Evolutionary conservation across 1,139 yeast genomes (phyloP).

Genomic region (Eremothecium gossypii): DNA sequence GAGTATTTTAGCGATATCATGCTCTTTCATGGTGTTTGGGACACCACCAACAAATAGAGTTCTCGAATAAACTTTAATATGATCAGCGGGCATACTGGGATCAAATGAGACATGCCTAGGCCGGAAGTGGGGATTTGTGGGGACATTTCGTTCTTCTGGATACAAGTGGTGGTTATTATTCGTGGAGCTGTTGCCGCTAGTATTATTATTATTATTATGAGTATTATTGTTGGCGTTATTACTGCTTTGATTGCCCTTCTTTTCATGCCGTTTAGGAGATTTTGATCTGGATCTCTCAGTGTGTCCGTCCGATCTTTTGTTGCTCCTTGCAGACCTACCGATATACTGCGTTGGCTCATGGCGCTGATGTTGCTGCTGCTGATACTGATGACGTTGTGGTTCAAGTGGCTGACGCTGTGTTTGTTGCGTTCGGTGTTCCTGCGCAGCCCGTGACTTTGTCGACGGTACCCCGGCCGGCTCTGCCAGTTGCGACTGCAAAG

Average conservation of each 20-base stretch:
- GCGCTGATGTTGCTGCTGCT: slow-evolving; percentile 3
- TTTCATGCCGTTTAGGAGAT: slow-evolving; percentile 7
- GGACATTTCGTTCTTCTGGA: slow-evolving; percentile 53
- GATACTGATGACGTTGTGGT: slow-evolving; percentile 3
- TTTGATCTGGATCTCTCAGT: slow-evolving; percentile 7
- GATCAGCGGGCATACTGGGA: slow-evolving; percentile 63
- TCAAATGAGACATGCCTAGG: slow-evolving; percentile 65
- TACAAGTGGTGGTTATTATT: slow-evolving; percentile 29
- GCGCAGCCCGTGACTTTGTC: slow-evolving; percentile 9
- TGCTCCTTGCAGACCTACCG: slow-evolving; percentile 7
- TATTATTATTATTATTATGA: slow-evolving; percentile 11
- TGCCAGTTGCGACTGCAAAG: slow-evolving; percentile 29
- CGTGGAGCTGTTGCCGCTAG: slow-evolving; percentile 14
- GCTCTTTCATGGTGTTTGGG: slow-evolving; percentile 71
- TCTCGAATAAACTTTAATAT: slow-evolving; percentile 76
- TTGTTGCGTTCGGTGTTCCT: slow-evolving; percentile 10
- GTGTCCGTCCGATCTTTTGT: background rate
- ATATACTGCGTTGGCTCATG: slow-evolving; percentile 6
- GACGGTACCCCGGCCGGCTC: slow-evolving; percentile 6
- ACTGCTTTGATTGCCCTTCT: slow-evolving; percentile 3
- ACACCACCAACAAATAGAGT: slow-evolving; percentile 93
- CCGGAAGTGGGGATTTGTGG: slow-evolving; percentile 65
- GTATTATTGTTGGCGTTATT: slow-evolving; percentile 5
- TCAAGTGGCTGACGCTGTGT: slow-evolving; percentile 5
- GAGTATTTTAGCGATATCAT: slow-evolving; percentile 54